These are phyloP conservation scores for Euclidium syriacum DNA, from an alignment of 345 rosid species.

Conservation along the genomic window DNA sequence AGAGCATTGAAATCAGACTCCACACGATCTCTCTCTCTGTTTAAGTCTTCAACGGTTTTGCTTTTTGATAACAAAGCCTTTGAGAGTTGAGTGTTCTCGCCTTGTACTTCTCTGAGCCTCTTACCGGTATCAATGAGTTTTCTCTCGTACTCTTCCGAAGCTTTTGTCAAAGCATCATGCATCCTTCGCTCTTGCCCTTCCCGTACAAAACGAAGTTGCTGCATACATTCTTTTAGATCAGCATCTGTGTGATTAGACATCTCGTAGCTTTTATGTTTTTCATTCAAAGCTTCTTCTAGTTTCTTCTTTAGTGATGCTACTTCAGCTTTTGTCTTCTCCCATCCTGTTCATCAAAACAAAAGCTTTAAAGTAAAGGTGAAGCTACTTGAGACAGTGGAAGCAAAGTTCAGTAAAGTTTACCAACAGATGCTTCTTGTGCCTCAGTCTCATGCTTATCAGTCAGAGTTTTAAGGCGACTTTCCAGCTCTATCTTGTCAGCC, in stretches of 20 bases:
- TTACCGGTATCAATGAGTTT: slow-evolving; percentile 38
- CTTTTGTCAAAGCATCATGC: slow-evolving; percentile 70
- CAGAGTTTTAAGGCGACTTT: slow-evolving; percentile 43
- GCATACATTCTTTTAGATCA: slow-evolving; percentile 81
- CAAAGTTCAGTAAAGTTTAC: slow-evolving; percentile 37
- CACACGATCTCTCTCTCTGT: slow-evolving; percentile 46
- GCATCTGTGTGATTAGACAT: slow-evolving; percentile 52
- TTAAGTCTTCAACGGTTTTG: slow-evolving; percentile 51
- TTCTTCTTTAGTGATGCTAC: slow-evolving; percentile 47
- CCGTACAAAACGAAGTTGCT: slow-evolving; percentile 69
- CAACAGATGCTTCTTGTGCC: slow-evolving; percentile 52
- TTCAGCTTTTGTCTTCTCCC: slow-evolving; percentile 64
- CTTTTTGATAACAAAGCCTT: slow-evolving; percentile 60
- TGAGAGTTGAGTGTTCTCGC: slow-evolving; percentile 51
- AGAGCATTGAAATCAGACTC: slow-evolving; percentile 52
- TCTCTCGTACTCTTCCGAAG: slow-evolving; percentile 54
- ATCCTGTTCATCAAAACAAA: slow-evolving; percentile 39
- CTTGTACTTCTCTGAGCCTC: slow-evolving; percentile 49
- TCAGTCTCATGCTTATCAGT: slow-evolving; percentile 48
- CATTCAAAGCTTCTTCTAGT: slow-evolving; percentile 53
- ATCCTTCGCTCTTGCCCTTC: slow-evolving; percentile 76
- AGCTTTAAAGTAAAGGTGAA: neutral
- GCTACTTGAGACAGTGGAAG: neutral
- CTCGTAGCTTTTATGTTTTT: slow-evolving; percentile 46
- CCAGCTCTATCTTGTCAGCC: slow-evolving; percentile 51